Evolutionary conservation across 208 protist genomes (phyloP).

Genomic region (Spongospora subterranea): DNA sequence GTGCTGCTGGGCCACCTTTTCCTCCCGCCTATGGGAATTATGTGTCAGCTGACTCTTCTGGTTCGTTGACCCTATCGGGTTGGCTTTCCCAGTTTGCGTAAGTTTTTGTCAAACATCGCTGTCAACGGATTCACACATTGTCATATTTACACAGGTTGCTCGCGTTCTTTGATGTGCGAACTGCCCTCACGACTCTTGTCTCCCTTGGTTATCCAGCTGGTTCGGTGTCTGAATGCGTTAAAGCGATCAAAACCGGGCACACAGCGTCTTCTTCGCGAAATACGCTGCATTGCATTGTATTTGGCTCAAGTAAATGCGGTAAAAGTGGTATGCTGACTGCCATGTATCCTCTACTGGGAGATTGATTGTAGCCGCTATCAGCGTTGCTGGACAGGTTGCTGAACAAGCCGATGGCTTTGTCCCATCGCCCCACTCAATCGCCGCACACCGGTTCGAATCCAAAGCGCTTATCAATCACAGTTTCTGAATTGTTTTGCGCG

Average conservation of each 20-base stretch:
- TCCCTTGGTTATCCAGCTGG: conserved; percentile 8
- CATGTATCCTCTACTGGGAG: not conserved
- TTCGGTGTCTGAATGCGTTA: not conserved
- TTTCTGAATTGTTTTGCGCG: not conserved
- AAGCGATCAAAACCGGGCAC: not conserved
- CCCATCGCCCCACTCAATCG: not conserved
- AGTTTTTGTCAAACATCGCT: not conserved
- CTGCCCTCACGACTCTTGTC: not conserved
- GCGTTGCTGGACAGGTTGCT: conserved; percentile 32
- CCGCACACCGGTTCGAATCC: not conserved
- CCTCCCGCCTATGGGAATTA: not conserved
- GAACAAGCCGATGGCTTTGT: not conserved
- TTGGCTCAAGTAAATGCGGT: conserved; percentile 28
- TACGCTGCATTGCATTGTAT: conserved; percentile 33
- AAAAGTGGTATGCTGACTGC: not conserved
- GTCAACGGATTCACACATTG: not conserved
- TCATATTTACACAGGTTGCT: not conserved
- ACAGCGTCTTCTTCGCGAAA: not conserved
- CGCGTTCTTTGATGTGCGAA: conserved; percentile 34
- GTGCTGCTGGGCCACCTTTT: not conserved
- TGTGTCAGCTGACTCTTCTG: not conserved
- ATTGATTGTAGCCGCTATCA: not conserved
- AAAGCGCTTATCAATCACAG: not conserved
- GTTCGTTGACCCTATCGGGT: not conserved
- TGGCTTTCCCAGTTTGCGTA: conserved; percentile 52